Conservation (phyloP, 2,329 filamentous ascomycete species). For the Emergomyces orientalis region DNA sequence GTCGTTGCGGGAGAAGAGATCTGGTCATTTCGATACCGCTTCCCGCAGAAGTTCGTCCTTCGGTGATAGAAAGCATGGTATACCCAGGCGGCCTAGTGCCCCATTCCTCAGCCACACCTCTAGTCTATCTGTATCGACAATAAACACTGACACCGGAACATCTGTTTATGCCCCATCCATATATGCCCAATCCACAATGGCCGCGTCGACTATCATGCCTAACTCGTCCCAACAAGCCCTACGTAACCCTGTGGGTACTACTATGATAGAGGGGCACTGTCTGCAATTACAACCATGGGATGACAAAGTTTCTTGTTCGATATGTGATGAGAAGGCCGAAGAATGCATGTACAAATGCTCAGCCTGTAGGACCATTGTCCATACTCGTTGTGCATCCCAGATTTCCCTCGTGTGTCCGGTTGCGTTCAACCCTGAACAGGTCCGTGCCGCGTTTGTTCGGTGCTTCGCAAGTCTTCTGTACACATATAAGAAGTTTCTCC, state of each 20-base stretch:
- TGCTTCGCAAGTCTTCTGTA: constrained; percentile 61
- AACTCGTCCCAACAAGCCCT: constrained; percentile 26
- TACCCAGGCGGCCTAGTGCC: constrained; percentile 52
- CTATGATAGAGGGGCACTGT: constrained; percentile 41
- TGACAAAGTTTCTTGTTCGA: constrained; percentile 36
- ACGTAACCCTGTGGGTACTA: constrained; percentile 21
- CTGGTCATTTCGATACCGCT: constrained; percentile 74
- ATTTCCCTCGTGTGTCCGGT: constrained; percentile 58
- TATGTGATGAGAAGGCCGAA: constrained; percentile 50
- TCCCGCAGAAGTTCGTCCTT: constrained; percentile 92
- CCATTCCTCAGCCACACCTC: constrained; percentile 60
- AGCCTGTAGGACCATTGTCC: constrained; percentile 44
- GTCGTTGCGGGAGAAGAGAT: constrained; percentile 85
- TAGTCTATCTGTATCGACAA: constrained; percentile 37
- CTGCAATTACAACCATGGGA: constrained; percentile 38
- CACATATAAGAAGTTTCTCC: constrained; percentile 56
- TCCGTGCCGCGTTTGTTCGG: constrained; percentile 58
- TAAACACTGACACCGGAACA: constrained; percentile 29
- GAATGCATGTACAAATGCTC: constrained; percentile 45
- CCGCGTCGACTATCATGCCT: constrained; percentile 44
- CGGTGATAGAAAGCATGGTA: constrained; percentile 55
- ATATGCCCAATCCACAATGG: constrained; percentile 43
- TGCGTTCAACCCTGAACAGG: constrained; percentile 57
- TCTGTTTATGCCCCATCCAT: constrained; percentile 39
- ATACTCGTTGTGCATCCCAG: constrained; percentile 50